Evolutionary conservation across 768 basidiomycete genomes (phyloP), one percentile per base, ranked within the genome.

Genomic region (Epithele typhae): DNA sequence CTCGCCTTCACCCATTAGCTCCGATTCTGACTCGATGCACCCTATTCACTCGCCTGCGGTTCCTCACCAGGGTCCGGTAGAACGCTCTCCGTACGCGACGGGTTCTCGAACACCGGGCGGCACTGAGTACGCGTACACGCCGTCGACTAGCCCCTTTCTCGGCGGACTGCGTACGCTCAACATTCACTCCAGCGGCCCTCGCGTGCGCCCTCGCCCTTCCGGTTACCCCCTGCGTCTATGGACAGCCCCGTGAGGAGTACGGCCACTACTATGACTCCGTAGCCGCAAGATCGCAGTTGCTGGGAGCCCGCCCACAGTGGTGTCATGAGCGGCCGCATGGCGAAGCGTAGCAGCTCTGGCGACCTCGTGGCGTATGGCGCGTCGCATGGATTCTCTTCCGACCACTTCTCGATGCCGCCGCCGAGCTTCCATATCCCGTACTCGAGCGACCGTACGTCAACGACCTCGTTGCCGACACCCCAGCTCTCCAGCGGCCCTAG

Each of bases 71-170:
- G 6, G 35, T n/a, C 35, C 9, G 59, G 36, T 43, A 45, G 50
- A 48, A 59, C 45, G 38, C 62, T 14, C 61, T n/a, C 30, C 12
- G 8, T 17, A 62, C 21, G 67, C 68, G 19, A 65, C 66, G 15
- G 64, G 68, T 10, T 60, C 63, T n/a, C 71, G 64, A 12, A 48
- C 58, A 27, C 64, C 63, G 22, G 62, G 57, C 11, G 49, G 49
- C n/a, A 41, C 51, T 21, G 72, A 71, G 40, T 65, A 71, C 57
- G 49, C 64, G 4, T 71, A 75, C 56, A 88, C 87, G 1, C 87
- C 87, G 1, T 83, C 81, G 17, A 82, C 86, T 1, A 86, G 83
- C 49, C 87, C 87, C 1, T 89, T 91, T 74, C 76, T 91, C 18
- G 87, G 83, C 0, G 85, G 86, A 2, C 66, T 91, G 54, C 76